Evolutionary conservation across 371 early-diverging fungal genomes (phyloP), one percentile per base, ranked within the genome.

Genomic region (Cokeromyces recurvatus): DNA sequence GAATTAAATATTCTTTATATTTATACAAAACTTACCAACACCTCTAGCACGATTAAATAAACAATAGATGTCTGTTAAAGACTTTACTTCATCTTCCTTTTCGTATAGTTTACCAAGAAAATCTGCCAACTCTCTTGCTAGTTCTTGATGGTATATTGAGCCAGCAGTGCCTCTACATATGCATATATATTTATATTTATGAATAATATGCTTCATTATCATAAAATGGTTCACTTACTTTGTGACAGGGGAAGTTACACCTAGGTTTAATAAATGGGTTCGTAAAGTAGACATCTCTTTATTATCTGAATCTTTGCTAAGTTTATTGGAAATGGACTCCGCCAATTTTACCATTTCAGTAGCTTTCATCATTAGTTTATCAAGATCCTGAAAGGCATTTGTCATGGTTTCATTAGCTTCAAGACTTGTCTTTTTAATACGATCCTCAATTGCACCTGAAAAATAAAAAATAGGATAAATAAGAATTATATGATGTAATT

Each of bases 11-110:
- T n/a, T 4, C 19, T 14, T 44, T 38, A 8, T n/a, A 32, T 3
- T 27, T 37, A 7, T 23, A 38, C 19, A 27, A 29, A 8, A 64
- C 81, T 41, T 78, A 85, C 87, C 87, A 45, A 80, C 85, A 17
- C 93, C 92, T 32, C 95, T 82, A 2, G 93, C 94, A 6, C 93
- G 83, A 61, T 95, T 95, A 57, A 90, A 92, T 27, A 95, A 55
- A 62, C 94, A 94, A 59, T 94, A 95, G 1, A 91, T 71, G 53
- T 95, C 95, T 8, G 89, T 82, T n/a, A 95, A 62, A 4, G 92
- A 66, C 55, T 91, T 82, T 50, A 91, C 87, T 5, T 85, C 88
- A 38, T 83, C 77, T 42, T 78, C 53, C 15, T 74, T 66, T 25
- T 74, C 63, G 24, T 88, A 70, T 23, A 88, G 62, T 29, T 78